Evolutionary conservation across 2,329 filamentous ascomycete genomes (phyloP), one percentile per base, ranked within the genome.

Genomic region (Seiridium unicorne): DNA sequence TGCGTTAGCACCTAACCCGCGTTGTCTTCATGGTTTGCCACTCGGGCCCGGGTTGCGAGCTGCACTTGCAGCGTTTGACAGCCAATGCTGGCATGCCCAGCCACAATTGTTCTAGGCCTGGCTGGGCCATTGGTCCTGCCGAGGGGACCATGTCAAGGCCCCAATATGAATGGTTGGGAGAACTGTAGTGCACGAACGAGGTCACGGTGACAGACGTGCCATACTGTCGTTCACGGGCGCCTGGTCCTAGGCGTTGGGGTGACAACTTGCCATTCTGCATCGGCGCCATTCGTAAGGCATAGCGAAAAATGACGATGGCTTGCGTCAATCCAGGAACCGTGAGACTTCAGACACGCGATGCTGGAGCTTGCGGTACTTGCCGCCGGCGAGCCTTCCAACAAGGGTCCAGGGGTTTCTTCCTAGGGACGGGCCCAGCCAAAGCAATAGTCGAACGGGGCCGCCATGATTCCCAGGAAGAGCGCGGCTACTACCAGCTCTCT

Each of bases 341-440:
- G 32, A 26, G 10, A 38, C 4, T 35, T 8, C 13, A 18, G 5
- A n/a, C n/a, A 53, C 35, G 34, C n/a, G 34, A 34, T 53, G 34
- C 49, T n/a, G 49, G 11, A 53, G 49, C 9, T 13, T 31, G 49
- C 49, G 49, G 49, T 53, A 53, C 49, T 53, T 53, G 8, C 49
- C 49, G 49, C 11, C 18, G 49, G 49, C 49, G 49, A 53, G 49
- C 35, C 49, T 34, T 26, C 18, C 18, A 26, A 26, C 18, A 26
- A 53, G 49, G 49, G 49, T 51, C 49, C 49, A 53, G 49, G 49
- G 49, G 49, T 53, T 35, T 53, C 49, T 34, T 53, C n/a, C 49
- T 34, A 53, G 49, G 18, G 47, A 35, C 49, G 11, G 49, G 49
- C 49, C 49, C 34, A 53, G 49, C 49, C 49, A 35, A 53, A 38